Conservation (phyloP, 164 flowering plant genomes). For the Vitis riparia region DNA sequence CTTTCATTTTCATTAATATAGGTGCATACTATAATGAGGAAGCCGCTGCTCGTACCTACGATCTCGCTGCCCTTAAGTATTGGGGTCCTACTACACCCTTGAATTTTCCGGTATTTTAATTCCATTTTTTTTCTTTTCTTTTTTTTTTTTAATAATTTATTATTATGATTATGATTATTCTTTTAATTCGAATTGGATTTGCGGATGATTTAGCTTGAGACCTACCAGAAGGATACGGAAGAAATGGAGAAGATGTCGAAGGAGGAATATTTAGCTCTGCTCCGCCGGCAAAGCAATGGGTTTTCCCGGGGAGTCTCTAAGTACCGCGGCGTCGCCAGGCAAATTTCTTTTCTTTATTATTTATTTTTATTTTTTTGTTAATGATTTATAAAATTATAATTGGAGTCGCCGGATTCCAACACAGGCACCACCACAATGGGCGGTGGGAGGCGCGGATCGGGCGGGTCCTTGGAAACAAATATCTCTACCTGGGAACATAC, state of each 20-base stretch:
- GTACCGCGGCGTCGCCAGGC: conserved; percentile 97
- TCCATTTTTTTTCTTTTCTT: too few relatives aligned
- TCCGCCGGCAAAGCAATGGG: conserved; percentile 80
- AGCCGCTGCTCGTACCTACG: conserved; percentile 91
- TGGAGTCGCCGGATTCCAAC: too few relatives aligned
- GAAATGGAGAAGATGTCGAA: conserved; percentile 63
- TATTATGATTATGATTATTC: too few relatives aligned
- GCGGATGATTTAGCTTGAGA: conserved; percentile 42
- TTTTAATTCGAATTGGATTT: too few relatives aligned
- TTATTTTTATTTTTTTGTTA: too few relatives aligned
- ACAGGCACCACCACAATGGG: conserved; percentile 61
- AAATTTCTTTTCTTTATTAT: not conserved
- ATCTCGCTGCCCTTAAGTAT: conserved; percentile 91
- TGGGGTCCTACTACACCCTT: conserved; percentile 79
- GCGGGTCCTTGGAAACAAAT: conserved; percentile 53
- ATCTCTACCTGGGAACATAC: conserved; percentile 57
- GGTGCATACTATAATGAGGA: conserved; percentile 94
- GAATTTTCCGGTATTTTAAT: conserved; percentile 71
- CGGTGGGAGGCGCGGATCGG: conserved; percentile 63
- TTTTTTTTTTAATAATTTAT: too few relatives aligned
- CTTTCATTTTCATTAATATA: conserved; percentile 17
- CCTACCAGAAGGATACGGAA: conserved; percentile 59
- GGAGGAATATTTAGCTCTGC: conserved; percentile 78
- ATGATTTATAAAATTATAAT: too few relatives aligned
- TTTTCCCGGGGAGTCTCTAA: conserved; percentile 95